A percentile compares a stretch with the other conserved stretches of the same genome.
These are phyloP conservation scores for Alternaria sp. DNA, from an alignment of 2,329 filamentous ascomycete genomes.

Conservation along the genomic window DNA sequence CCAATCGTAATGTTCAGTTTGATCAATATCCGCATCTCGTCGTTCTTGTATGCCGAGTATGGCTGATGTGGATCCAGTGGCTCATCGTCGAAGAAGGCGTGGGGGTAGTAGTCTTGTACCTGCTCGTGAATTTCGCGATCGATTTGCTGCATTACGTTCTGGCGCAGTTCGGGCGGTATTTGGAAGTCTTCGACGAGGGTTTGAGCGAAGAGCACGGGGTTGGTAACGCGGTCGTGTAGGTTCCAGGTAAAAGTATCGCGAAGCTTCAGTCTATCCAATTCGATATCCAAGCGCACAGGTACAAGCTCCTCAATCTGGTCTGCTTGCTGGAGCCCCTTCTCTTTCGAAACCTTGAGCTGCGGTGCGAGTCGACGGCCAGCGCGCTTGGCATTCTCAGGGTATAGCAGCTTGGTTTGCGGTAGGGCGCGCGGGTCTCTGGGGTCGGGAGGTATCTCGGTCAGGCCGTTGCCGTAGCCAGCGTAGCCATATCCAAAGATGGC, in stretches of 20 bases:
- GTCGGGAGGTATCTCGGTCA: conserved; percentile 63
- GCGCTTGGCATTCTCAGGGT: conserved; percentile 77
- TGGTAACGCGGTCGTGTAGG: conserved; percentile 84
- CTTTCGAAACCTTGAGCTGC: conserved; percentile 77
- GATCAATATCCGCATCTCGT: conserved; percentile 95
- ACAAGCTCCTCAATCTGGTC: conserved; percentile 92
- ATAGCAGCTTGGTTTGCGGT: conserved; percentile 66
- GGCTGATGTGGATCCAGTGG: conserved; percentile 87
- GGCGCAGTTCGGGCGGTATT: conserved; percentile 71
- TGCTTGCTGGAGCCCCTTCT: conserved; percentile 81
- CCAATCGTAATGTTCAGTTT: conserved; percentile 98
- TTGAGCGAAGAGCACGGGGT: conserved; percentile 81
- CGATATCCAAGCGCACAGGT: conserved; percentile 88
- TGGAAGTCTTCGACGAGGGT: conserved; percentile 86
- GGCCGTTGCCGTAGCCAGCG: conserved; percentile 84
- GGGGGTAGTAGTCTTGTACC: conserved; percentile 90
- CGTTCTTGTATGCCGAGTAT: conserved; percentile 95
- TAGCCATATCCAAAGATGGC: conserved; percentile 75
- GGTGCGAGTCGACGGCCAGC: conserved; percentile 78
- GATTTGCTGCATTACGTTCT: conserved; percentile 67
- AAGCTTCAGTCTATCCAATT: conserved; percentile 93
- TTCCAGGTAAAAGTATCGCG: conserved; percentile 99
- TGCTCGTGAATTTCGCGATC: conserved; percentile 84
- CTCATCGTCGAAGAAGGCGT: conserved; percentile 88
- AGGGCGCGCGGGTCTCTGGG: conserved; percentile 59